These are phyloP conservation scores for Austroboletus eburneus DNA, from an alignment of 768 basidiomycete genomes.

Conservation along the genomic window DNA sequence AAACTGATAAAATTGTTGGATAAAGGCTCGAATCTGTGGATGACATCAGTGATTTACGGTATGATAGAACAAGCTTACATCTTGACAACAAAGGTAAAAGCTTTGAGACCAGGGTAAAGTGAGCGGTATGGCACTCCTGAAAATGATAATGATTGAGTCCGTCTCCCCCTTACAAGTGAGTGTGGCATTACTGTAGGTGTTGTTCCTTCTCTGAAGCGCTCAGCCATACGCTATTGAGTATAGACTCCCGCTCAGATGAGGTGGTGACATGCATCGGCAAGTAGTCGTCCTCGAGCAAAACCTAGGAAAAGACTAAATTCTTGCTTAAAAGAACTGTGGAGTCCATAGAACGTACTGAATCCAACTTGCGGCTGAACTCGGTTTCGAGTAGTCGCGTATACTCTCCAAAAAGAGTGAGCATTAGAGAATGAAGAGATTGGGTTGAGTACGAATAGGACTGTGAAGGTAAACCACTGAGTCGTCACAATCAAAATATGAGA, in stretches of 20 bases:
- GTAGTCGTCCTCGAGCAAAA: conserved; percentile 83
- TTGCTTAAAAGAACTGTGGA: not conserved
- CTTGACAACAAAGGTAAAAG: conserved; percentile 92
- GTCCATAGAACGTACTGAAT: conserved; percentile 49
- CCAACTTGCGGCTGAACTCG: conserved; percentile 79
- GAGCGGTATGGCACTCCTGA: conserved; percentile 61
- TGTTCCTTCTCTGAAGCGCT: conserved; percentile 58
- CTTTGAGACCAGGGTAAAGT: conserved; percentile 92
- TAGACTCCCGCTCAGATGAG: conserved; percentile 58
- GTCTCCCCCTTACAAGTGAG: not conserved
- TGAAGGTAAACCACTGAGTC: conserved; percentile 5
- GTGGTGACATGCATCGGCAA: conserved; percentile 76
- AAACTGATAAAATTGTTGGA: conserved; percentile 95
- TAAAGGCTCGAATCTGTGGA: conserved; percentile 74
- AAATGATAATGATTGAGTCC: conserved; percentile 2
- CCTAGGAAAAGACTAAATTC: conserved; percentile 40
- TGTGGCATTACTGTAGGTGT: conserved; percentile 44
- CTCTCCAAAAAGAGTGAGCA: conserved; percentile 86
- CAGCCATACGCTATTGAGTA: conserved; percentile 84
- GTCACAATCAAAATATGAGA: not conserved
- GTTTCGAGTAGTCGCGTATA: conserved; percentile 79
- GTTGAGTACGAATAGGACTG: conserved; percentile 88
- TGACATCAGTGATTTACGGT: conserved; percentile 1
- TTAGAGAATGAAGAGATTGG: conserved; percentile 73
- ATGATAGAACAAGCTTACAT: conserved; percentile 40